Evolutionary conservation across 2,329 filamentous ascomycete species (phyloP), one percentile per base, ranked within the genome.

Genomic region (Beauveria sp.): DNA sequence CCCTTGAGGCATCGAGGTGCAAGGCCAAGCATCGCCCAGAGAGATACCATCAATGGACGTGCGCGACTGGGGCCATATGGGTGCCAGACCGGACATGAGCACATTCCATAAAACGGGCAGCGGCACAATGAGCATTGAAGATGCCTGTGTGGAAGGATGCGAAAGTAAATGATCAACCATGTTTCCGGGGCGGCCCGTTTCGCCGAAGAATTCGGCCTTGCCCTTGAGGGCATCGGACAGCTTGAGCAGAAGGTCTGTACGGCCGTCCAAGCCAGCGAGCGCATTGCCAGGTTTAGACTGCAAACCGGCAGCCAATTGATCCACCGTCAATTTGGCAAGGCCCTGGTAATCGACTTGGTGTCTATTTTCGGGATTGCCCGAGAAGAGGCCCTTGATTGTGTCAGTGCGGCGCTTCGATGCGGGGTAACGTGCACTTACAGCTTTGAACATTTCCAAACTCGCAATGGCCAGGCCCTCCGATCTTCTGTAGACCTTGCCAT

Each of bases 81-180:
- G 83, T 4, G 86, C 84, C 10, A 99, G 80, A 8, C 92, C 91
- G 62, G 91, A 88, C 86, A 96, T 96, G 12, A 99, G 84, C 1
- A 93, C 86, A 64, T 87, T 87, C 95, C 95, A 99, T 8, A 99
- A 80, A 0, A 93, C 93, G 1, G 93, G 91, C 14, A 98, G 79
- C 12, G 90, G 85, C 49, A 97, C 86, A 65, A 97, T 91, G 1
- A 93, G 91, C 53, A 92, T 89, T 0, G 92, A 96, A 1, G 91
- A 90, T 16, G 91, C 91, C 71, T 93, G 88, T 5, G 93, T 97
- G 2, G 91, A 88, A 1, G 93, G 90, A 71, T 98, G 95, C 3
- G 90, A 89, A 45, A 98, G 83, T n/a, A 98, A 85, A 72, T 96
- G 93, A 74, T 98, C 91, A 65, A 98, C 86, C 87, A 99, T 92